Base-by-base conservation (phyloP, 108 stramenopile genomes). In the Epithemia pelagica region DNA sequence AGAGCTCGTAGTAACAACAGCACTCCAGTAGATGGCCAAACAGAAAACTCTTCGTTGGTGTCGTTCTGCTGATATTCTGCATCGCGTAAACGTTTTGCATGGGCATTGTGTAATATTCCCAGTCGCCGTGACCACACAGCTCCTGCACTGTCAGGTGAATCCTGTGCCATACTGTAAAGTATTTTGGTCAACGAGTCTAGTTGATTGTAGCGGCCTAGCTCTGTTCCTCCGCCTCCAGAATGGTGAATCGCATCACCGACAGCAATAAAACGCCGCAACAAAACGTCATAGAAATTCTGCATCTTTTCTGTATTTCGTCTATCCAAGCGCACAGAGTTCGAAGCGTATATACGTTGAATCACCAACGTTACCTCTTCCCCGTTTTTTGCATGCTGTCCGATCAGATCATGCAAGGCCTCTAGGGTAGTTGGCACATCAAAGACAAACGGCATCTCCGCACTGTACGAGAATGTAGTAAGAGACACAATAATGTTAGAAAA, bases 211-310 rank as follows among this genome's bases (percentile, higher is more conserved):
- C 89, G 76, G 30, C 80, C 89, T 28, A 91, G 75, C 62, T 84
- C 87, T 15, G 67, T 64, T 1, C 88, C 92, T n/a, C 89, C 92
- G 61, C 82, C 76, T 8, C 92, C 92, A 28, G 81, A 79, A 37
- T 61, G 61, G 53, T 74, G 79, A 32, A 90, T 85, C 15, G 90
- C 89, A 63, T 92, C 90, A 28, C 91, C 91, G n/a, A 95, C 87
- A 1, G 85, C 89, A 27, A 90, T 78, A 60, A 96, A 98, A 59
- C 95, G 78, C 31, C 91, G 82, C 52, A 96, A 67, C 53, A 96
- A 83, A 0, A 98, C 91, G 58, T 92, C 91, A 64, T 96, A 96
- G 68, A 94, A 96, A 61, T 96, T 95, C 71, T 95, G 94, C 94
- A 98, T 94, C 29, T 71, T 81, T 68, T 95, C 92, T 61, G 79